Evolutionary conservation across 2,329 filamentous ascomycete species (phyloP).

Genomic region (Thelonectria rubi): DNA sequence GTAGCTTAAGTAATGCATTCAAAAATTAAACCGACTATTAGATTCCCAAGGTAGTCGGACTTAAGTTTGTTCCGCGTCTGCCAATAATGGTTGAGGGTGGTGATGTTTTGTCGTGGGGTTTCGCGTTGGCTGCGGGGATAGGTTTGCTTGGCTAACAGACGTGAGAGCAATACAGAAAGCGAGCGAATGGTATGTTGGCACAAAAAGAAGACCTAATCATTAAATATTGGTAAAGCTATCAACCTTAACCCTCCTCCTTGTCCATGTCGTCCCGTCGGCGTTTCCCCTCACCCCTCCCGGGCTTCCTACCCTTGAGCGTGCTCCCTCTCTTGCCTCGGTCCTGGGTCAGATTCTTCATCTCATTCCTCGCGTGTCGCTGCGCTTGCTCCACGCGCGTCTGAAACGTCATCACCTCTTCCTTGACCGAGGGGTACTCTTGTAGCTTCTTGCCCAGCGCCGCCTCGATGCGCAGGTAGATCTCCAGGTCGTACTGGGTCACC

Average conservation of each 20-base stretch:
- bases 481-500: slow-evolving; percentile 88
- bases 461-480: slow-evolving; percentile 84
- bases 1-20: too few species aligned
- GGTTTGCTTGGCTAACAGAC: too few species aligned
- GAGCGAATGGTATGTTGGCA: too few species aligned
- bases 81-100: too few species aligned
- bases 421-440: slow-evolving; percentile 71
- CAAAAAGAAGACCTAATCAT: background rate
- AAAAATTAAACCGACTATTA: too few species aligned
- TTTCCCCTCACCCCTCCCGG: slow-evolving; percentile 56
- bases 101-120: too few species aligned
- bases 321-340: slow-evolving; percentile 67
- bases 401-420: slow-evolving; percentile 88
- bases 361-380: slow-evolving; percentile 78
- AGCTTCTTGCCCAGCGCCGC: slow-evolving; percentile 82
- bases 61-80: too few species aligned
- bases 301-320: slow-evolving; percentile 49
- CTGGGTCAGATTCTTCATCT: slow-evolving; percentile 85
- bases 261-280: slow-evolving; percentile 72
- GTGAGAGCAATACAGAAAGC: too few species aligned
- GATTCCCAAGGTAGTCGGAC: too few species aligned
- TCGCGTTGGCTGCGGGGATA: too few species aligned
- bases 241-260: slow-evolving; percentile 71
- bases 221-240: slow-evolving; percentile 5
- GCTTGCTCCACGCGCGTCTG: slow-evolving; percentile 82